Evolutionary conservation across 2,329 filamentous ascomycete genomes (phyloP).

Genomic region (Cryoendolithus antarcticus): DNA sequence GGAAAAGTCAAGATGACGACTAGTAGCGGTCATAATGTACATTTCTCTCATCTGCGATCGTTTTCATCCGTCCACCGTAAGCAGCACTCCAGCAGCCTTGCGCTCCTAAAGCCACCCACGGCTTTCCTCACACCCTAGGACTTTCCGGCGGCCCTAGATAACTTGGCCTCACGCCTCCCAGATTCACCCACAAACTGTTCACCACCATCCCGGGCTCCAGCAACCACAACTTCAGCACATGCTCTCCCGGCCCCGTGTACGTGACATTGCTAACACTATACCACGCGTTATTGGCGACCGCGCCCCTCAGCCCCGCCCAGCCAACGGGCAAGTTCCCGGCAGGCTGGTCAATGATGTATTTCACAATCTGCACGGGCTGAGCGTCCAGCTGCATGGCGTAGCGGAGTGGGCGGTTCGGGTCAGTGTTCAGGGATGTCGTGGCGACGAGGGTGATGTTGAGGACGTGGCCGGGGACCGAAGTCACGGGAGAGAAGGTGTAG

Average conservation of each 20-base stretch:
- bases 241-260: slow-evolving; percentile 24
- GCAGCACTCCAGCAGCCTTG: background rate
- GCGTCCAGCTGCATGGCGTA: slow-evolving; percentile 27
- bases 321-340: slow-evolving; percentile 28
- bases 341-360: slow-evolving; percentile 16
- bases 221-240: slow-evolving; percentile 33
- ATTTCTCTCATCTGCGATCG: no score
- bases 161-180: slow-evolving; percentile 22
- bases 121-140: slow-evolving; percentile 11
- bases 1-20: background rate
- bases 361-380: slow-evolving; percentile 13
- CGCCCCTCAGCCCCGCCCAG: slow-evolving; percentile 28
- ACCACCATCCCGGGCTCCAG: slow-evolving; percentile 34
- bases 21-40: background rate
- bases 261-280: slow-evolving; percentile 30
- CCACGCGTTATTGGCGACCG: slow-evolving; percentile 42
- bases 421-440: slow-evolving; percentile 18
- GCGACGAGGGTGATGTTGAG: slow-evolving; percentile 20
- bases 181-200: slow-evolving; percentile 23
- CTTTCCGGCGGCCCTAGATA: slow-evolving; percentile 27
- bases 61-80: background rate
- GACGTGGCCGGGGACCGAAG: slow-evolving; percentile 30
- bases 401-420: slow-evolving; percentile 18
- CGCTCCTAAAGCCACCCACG: background rate
- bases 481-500: slow-evolving; percentile 43